Percentiles rank a stretch among this genome's conserved stretches.
Conservation (phyloP, 208 protist genomes). For the Leishmania gerbilli region DNA sequence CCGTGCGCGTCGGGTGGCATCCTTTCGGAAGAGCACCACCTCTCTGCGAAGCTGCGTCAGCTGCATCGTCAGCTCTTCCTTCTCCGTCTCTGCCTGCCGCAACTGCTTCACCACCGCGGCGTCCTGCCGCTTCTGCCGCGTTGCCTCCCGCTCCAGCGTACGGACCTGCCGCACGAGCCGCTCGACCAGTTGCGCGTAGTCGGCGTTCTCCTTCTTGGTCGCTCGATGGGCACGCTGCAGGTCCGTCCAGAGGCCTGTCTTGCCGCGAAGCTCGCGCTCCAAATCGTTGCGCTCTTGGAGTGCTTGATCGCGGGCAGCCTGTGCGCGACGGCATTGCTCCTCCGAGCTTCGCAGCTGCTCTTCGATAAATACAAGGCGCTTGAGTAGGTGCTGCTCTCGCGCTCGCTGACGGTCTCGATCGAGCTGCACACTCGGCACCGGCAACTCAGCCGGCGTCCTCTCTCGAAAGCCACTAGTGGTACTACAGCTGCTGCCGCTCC, state of each 20-base stretch:
- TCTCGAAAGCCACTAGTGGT: neutral
- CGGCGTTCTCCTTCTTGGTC: slow-evolving; percentile 35
- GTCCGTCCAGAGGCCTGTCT: slow-evolving; percentile 26
- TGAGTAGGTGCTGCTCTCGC: slow-evolving; percentile 32
- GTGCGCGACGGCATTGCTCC: neutral
- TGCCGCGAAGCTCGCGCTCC: slow-evolving; percentile 33
- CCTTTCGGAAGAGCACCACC: slow-evolving; percentile 27
- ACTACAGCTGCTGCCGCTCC: neutral
- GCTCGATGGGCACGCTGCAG: slow-evolving; percentile 29
- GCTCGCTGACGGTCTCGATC: slow-evolving; percentile 10
- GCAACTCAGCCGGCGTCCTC: slow-evolving; percentile 20
- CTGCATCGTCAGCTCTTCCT: slow-evolving; percentile 13
- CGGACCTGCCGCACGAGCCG: slow-evolving; percentile 45
- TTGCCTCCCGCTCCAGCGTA: slow-evolving; percentile 38
- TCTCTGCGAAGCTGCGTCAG: slow-evolving; percentile 20
- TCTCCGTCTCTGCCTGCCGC: slow-evolving; percentile 21
- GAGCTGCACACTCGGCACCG: neutral
- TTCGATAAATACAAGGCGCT: slow-evolving; percentile 31
- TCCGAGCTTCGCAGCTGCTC: slow-evolving; percentile 16
- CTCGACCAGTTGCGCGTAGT: slow-evolving; percentile 50
- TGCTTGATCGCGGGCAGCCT: slow-evolving; percentile 9
- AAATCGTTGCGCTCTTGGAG: slow-evolving; percentile 19
- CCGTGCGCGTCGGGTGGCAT: slow-evolving; percentile 26
- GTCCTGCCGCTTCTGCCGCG: slow-evolving; percentile 31
- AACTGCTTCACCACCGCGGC: slow-evolving; percentile 21